Conservation (phyloP, 192 early-diverging fungal genomes). For the Phycomyces nitens region DNA sequence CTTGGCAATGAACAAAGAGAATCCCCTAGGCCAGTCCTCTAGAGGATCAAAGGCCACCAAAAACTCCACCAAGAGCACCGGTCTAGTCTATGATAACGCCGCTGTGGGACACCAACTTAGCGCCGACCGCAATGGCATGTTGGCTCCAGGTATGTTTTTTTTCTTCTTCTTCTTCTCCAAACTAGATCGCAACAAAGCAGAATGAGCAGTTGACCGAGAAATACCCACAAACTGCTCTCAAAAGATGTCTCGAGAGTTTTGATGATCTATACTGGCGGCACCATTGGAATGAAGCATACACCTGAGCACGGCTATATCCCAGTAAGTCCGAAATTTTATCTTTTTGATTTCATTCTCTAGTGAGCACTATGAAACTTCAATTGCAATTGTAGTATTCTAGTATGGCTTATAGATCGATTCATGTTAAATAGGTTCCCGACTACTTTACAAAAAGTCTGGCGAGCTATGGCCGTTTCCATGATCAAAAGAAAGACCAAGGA, state of each 20-base stretch:
- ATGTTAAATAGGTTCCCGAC: slow-evolving; percentile 60
- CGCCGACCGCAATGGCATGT: slow-evolving; percentile 54
- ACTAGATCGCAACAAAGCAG: background rate
- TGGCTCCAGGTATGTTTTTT: slow-evolving; percentile 46
- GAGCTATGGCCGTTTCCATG: slow-evolving; percentile 80
- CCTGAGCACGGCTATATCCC: slow-evolving; percentile 67
- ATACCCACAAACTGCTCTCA: background rate
- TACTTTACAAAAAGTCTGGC: slow-evolving; percentile 79
- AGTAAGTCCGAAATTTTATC: slow-evolving; percentile 25
- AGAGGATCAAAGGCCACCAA: too few relatives aligned
- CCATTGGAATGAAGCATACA: slow-evolving; percentile 85
- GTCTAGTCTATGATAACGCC: slow-evolving; percentile 28
- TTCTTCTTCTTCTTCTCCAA: background rate
- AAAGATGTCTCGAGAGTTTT: slow-evolving; percentile 77
- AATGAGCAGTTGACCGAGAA: background rate
- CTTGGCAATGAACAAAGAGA: too few relatives aligned
- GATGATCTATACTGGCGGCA: slow-evolving; percentile 94
- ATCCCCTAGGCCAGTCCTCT: too few relatives aligned
- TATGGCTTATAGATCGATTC: too few relatives aligned
- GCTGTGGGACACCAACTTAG: slow-evolving; percentile 45
- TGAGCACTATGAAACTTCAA: too few relatives aligned
- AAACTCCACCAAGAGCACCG: too few relatives aligned
- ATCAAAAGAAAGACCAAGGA: slow-evolving; percentile 39
- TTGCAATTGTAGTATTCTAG: too few relatives aligned
- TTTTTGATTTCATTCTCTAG: slow-evolving; percentile 14